These are phyloP conservation scores for Cicer bijugum DNA, from an alignment of 306 rosid species.

Conservation along the genomic window DNA sequence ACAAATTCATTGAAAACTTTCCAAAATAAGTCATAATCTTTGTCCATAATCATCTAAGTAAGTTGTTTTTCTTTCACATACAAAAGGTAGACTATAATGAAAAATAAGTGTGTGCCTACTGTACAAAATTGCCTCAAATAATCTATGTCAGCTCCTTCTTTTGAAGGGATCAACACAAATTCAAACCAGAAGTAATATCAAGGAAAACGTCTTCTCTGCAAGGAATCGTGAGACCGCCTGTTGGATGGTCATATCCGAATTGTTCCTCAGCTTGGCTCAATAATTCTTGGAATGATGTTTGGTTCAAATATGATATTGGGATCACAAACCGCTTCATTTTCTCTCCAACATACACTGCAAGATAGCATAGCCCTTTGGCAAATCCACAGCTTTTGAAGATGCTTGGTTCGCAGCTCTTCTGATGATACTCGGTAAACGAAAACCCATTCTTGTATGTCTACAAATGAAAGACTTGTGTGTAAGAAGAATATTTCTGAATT, in stretches of 20 bases:
- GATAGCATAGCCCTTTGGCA: conserved; percentile 55
- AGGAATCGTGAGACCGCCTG: conserved; percentile 57
- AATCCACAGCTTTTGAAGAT: conserved; percentile 32
- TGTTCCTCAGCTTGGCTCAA: conserved; percentile 47
- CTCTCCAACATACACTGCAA: conserved; percentile 58
- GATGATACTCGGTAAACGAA: conserved; percentile 44
- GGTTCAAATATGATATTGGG: conserved; percentile 54
- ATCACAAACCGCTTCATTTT: conserved; percentile 48
- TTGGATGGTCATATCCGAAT: conserved; percentile 57
- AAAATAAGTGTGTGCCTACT: neutral
- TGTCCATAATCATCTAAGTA: neutral
- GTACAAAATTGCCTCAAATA: conserved; percentile 31
- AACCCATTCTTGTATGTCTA: conserved; percentile 39
- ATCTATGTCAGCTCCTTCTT: conserved; percentile 16
- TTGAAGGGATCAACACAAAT: neutral
- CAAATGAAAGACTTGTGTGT: neutral
- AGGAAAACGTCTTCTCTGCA: conserved; percentile 46
- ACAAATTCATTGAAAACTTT: neutral
- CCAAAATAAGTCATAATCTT: neutral
- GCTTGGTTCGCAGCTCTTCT: conserved; percentile 32
- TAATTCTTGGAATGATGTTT: conserved; percentile 52
- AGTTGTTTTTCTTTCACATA: neutral
- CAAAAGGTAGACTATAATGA: conserved; percentile 2
- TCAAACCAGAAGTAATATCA: conserved; percentile 41
- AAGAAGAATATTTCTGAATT: neutral